Percentiles rank a stretch among this genome's conserved stretches.
These are phyloP conservation scores for Fistulinella prunicolor DNA, from an alignment of 768 basidiomycete species.

Conservation along the genomic window DNA sequence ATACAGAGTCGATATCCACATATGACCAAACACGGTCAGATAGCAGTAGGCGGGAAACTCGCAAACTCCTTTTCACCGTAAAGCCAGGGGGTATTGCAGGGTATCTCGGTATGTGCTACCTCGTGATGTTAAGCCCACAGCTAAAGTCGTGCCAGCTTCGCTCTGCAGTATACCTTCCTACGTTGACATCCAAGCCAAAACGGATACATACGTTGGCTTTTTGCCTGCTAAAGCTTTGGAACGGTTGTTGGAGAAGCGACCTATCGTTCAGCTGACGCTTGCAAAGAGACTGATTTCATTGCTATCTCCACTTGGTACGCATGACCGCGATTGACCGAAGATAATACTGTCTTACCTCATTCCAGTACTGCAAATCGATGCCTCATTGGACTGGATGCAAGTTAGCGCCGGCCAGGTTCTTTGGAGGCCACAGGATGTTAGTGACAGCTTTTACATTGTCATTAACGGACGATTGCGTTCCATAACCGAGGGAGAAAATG, in stretches of 20 bases:
- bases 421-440: constrained; percentile 86
- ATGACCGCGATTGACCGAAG: background rate
- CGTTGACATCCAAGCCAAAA: constrained; percentile 95
- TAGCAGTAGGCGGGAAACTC: constrained; percentile 33
- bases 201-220: constrained; percentile 97
- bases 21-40: constrained; percentile 31
- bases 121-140: background rate
- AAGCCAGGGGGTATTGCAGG: constrained; percentile 98
- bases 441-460: constrained; percentile 97
- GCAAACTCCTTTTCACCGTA: constrained; percentile 86
- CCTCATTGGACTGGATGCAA: constrained; percentile 98
- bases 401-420: constrained; percentile 93
- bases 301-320: constrained; percentile 83
- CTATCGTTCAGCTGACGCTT: constrained; percentile 92
- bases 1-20: constrained; percentile 39
- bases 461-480: constrained; percentile 95
- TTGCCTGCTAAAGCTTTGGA: constrained; percentile 86
- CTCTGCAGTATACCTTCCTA: constrained; percentile 91
- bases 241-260: constrained; percentile 85
- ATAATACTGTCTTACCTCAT: constrained; percentile 5
- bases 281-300: constrained; percentile 96
- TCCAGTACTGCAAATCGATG: constrained; percentile 92
- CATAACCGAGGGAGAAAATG: constrained; percentile 74
- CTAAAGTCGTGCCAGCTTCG: constrained; percentile 52
- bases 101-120: constrained; percentile 66